Evolutionary conservation across 1,284 basidiomycete species (phyloP), one percentile per base, ranked within the genome.

Genomic region (Somion occarium): DNA sequence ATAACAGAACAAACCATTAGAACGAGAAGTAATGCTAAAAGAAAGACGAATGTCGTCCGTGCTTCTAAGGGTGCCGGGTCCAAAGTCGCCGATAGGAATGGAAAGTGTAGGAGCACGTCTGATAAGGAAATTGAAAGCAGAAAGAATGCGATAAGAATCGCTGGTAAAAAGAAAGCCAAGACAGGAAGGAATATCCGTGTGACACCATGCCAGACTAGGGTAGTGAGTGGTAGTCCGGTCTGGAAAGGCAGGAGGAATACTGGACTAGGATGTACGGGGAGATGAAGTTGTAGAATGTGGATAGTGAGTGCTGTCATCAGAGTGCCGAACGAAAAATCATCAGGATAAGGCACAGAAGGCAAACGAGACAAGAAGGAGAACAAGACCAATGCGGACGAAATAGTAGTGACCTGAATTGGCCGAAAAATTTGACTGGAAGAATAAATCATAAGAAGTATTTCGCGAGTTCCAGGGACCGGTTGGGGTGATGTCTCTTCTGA

Each of bases 111-210:
- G 46, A 69, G 63, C 7, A 64, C 65, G 53, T 74, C 73, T 15
- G 58, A 59, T 11, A 78, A 58, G 0, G 74, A 73, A 18, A 64
- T 59, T 3, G 73, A 78, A 37, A 77, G 60, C 30, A 80, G 62
- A 56, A 71, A 71, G n/a, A 68, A 58, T 5, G 72, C 64, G 11
- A 77, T 46, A 15, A 79, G 43, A 22, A 77, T 58, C 3, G 69
- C 66, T 0, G 80, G 80, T 9, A 76, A 54, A 62, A 78, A 79
- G 60, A 77, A 79, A 5, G 70, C 43, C 12, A 74, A 46, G 5
- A 71, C 61, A 1, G 78, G 75, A 18, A 66, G 53, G 48, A 76
- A 59, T n/a, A 74, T 63, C 18, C 61, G 62, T 1, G 60, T 60
- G 22, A 77, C 52, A 15, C 72, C 68, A 41, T 66, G 61, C 46